phyloP scores from a whole-genome alignment of 1,284 basidiomycete species.

The Schizophyllum amplum region DNA sequence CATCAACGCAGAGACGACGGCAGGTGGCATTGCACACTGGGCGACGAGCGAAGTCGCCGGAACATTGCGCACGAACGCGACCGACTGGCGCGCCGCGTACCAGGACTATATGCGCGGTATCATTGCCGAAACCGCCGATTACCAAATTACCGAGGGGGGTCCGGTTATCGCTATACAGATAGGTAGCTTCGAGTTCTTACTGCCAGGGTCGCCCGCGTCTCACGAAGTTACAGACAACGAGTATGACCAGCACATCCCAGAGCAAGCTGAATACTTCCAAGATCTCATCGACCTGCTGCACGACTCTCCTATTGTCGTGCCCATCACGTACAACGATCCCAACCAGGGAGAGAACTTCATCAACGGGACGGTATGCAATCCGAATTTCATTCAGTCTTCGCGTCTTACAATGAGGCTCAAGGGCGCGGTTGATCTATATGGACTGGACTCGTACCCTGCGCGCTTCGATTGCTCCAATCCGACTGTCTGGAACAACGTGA shows the following conservation, averaged over 20 bases:
- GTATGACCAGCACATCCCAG: constrained; percentile 42
- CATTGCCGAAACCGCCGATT: constrained; percentile 47
- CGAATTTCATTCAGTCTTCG: background rate
- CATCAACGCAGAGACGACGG: constrained; percentile 78
- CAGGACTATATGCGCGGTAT: constrained; percentile 60
- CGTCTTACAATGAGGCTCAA: constrained; percentile 10
- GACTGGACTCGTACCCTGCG: constrained; percentile 62
- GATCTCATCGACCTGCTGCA: constrained; percentile 53
- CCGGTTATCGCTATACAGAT: constrained; percentile 71
- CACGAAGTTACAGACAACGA: constrained; percentile 55
- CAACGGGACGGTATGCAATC: constrained; percentile 45
- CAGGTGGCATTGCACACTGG: constrained; percentile 78
- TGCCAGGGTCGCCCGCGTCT: background rate
- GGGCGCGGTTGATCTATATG: constrained; percentile 43
- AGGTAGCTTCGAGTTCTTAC: constrained; percentile 30
- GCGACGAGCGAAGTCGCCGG: constrained; percentile 60
- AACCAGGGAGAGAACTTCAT: constrained; percentile 54
- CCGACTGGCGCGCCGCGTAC: constrained; percentile 65
- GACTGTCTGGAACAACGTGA: constrained; percentile 46
- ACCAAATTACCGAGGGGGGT: constrained; percentile 65
- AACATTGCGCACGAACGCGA: constrained; percentile 58
- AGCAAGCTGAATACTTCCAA: constrained; percentile 56
- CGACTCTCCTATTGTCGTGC: constrained; percentile 52
- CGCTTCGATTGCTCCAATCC: constrained; percentile 69
- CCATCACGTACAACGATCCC: constrained; percentile 68